Evolutionary conservation across 164 flowering plant species (phyloP).

Genomic region (Amborella trichopoda): DNA sequence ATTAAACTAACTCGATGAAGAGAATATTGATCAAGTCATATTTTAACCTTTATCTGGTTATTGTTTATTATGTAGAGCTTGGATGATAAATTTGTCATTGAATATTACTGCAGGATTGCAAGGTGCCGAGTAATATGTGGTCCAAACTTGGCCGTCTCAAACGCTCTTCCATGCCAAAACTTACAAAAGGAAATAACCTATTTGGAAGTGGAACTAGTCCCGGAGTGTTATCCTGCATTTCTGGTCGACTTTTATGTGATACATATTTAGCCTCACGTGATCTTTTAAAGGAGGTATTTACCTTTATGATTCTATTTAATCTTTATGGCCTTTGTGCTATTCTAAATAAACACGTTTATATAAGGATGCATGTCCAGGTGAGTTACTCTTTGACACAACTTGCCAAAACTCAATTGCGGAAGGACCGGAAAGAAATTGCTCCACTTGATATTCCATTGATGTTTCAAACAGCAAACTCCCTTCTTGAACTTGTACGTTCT

Average conservation of each 20-base stretch:
- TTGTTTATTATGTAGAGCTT: too few species aligned
- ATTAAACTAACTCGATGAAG: too few species aligned
- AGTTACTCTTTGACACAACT: conserved; percentile 95
- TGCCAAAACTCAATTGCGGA: conserved; percentile 80
- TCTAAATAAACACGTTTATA: too few species aligned
- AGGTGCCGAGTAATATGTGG: conserved; percentile 81
- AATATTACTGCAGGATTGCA: conserved; percentile 65
- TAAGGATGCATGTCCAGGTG: too few species aligned
- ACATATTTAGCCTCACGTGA: conserved; percentile 87
- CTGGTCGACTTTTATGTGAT: conserved; percentile 97
- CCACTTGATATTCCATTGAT: conserved; percentile 70
- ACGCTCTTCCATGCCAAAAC: conserved; percentile 84
- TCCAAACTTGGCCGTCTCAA: conserved; percentile 95
- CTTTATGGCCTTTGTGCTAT: too few species aligned
- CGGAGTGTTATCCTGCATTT: conserved; percentile 91
- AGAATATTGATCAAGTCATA: too few species aligned
- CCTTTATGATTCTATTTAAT: too few species aligned
- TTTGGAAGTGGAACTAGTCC: conserved; percentile 96
- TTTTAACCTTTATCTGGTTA: too few species aligned
- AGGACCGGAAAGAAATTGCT: conserved; percentile 78
- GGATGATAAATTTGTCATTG: too few species aligned
- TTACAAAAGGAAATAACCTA: conserved; percentile 53
- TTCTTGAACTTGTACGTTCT: conserved; percentile 74
- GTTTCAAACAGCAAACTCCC: conserved; percentile 65
- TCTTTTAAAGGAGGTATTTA: conserved; percentile 75